phyloP scores from a whole-genome alignment of 179 eudicot species.

The Gypsophila paniculata region DNA sequence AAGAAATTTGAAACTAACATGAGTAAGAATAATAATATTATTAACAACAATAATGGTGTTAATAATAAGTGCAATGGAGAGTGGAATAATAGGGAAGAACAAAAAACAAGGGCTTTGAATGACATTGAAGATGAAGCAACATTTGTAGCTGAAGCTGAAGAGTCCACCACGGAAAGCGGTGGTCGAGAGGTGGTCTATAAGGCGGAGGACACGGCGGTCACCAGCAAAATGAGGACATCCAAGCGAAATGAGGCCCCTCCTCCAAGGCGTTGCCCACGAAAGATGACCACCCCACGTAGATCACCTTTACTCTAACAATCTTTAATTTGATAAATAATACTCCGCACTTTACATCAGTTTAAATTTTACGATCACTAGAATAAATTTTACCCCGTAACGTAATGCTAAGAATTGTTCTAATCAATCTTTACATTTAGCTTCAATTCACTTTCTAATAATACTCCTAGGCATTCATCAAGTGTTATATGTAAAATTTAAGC shows the following conservation, averaged over 20 bases:
- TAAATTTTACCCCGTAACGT: no score
- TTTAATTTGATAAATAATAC: neutral
- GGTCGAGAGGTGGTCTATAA: constrained; percentile 4
- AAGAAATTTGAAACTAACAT: constrained; percentile 15
- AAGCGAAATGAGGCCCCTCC: neutral
- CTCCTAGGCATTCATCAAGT: no score
- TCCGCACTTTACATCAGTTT: no score
- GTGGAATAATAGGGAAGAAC: neutral
- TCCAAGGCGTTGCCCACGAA: constrained; percentile 16
- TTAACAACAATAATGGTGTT: neutral
- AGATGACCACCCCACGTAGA: constrained; percentile 21
- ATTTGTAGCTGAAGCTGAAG: constrained; percentile 9
- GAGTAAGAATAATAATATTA: constrained; percentile 1
- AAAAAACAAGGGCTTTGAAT: constrained; percentile 13
- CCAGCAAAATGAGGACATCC: constrained; percentile 5
- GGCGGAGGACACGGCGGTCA: constrained; percentile 12
- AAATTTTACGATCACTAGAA: neutral
- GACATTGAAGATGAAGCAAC: constrained; percentile 12
- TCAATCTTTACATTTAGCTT: no score
- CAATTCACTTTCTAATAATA: no score
- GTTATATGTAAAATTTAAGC: no score
- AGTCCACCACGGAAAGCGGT: constrained; percentile 17
- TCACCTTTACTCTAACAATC: constrained; percentile 15
- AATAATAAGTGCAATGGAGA: neutral
- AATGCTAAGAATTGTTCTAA: no score